These are phyloP conservation scores for Pythium coloratum DNA, from an alignment of 352 stramenopile species.

Conservation along the genomic window DNA sequence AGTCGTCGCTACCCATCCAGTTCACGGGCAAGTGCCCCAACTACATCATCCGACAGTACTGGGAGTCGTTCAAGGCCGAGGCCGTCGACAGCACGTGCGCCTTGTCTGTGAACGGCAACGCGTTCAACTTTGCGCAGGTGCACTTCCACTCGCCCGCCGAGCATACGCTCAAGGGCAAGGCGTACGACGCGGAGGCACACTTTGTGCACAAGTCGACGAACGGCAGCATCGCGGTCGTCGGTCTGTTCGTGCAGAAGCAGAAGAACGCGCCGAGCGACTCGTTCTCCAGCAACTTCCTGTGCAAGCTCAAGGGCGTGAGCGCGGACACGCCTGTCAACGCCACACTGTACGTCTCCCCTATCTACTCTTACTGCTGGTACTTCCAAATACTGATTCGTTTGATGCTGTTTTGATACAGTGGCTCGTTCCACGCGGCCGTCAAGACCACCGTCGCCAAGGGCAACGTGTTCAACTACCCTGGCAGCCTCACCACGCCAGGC, in stretches of 20 bases:
- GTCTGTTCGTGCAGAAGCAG: slow-evolving; percentile 26
- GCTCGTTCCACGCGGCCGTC: slow-evolving; percentile 2
- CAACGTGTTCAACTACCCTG: slow-evolving; percentile 60
- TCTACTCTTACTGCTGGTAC: background rate
- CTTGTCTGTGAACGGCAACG: slow-evolving; percentile 18
- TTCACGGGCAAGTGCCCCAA: slow-evolving; percentile 10
- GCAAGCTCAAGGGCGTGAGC: slow-evolving; percentile 34
- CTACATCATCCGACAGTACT: slow-evolving; percentile 11
- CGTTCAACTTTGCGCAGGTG: slow-evolving; percentile 38
- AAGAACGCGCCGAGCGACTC: slow-evolving; percentile 19
- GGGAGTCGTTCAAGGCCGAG: slow-evolving; percentile 5
- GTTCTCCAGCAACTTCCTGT: slow-evolving; percentile 36
- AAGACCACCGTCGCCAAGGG: slow-evolving; percentile 11
- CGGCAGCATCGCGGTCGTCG: slow-evolving; percentile 29
- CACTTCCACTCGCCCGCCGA: slow-evolving; percentile 48
- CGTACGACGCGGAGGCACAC: slow-evolving; percentile 36
- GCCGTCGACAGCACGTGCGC: slow-evolving; percentile 5
- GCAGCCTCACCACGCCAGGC: slow-evolving; percentile 58
- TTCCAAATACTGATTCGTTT: background rate
- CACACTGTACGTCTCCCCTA: slow-evolving; percentile 8
- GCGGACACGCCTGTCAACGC: background rate
- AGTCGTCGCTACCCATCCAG: slow-evolving; percentile 1
- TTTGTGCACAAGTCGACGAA: slow-evolving; percentile 47
- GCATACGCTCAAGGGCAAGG: slow-evolving; percentile 39
- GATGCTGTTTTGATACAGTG: slow-evolving; percentile 1